Percentiles rank a stretch among this genome's conserved stretches.
Conservation (phyloP, 1,284 basidiomycete genomes). For the Malassezia equina region DNA sequence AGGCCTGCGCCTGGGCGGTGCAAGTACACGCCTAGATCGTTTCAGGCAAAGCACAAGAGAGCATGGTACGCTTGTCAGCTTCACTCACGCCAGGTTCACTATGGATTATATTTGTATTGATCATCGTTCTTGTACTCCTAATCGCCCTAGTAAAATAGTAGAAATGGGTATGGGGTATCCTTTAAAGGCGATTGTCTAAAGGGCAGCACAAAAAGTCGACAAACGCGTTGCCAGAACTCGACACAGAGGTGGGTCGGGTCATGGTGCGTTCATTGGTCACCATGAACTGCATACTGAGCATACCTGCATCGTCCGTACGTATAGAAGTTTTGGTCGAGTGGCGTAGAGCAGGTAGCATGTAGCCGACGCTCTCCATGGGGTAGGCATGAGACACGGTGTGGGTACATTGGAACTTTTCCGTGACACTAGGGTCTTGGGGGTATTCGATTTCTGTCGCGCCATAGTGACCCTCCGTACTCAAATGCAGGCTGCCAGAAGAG, state of each 20-base stretch:
- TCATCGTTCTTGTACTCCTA: constrained; percentile 32
- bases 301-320: constrained; percentile 30
- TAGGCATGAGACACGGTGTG: not conserved
- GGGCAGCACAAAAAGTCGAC: constrained; percentile 35
- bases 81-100: constrained; percentile 18
- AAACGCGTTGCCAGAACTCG: constrained; percentile 27
- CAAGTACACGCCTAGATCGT: constrained; percentile 26
- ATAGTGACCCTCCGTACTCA: constrained; percentile 8
- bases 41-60: constrained; percentile 31
- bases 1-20: constrained; percentile 31
- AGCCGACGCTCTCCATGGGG: constrained; percentile 3
- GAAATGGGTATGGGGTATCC: not conserved
- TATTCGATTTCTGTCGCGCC: constrained; percentile 12
- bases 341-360: constrained; percentile 26
- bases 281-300: constrained; percentile 40
- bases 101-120: constrained; percentile 31
- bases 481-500: not conserved
- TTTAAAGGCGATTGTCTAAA: constrained; percentile 12
- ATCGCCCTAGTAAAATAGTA: constrained; percentile 35
- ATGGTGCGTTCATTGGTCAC: constrained; percentile 26
- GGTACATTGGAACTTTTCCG: constrained; percentile 14
- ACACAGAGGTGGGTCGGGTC: constrained; percentile 11
- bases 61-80: constrained; percentile 28
- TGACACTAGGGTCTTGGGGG: constrained; percentile 2
- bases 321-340: constrained; percentile 34